phyloP scores from a whole-genome alignment of 2,329 filamentous ascomycete genomes.

The Sarocladium oryzae region DNA sequence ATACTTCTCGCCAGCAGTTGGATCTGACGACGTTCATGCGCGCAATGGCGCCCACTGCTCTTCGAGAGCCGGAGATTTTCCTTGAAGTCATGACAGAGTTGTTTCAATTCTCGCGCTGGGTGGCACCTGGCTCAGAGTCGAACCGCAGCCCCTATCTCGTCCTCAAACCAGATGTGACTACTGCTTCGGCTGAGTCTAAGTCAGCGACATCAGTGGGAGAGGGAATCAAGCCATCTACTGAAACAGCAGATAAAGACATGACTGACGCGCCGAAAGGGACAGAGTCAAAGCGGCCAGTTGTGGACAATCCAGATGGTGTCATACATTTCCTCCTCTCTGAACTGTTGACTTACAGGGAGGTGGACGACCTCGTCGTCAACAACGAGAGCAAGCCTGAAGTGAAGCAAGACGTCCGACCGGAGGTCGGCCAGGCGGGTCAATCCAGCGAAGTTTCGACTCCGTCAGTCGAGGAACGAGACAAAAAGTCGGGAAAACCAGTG shows the following conservation, averaged over 20 bases:
- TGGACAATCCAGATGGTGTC: slow-evolving; percentile 91
- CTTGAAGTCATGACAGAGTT: slow-evolving; percentile 82
- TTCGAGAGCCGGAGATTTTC: slow-evolving; percentile 80
- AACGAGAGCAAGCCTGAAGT: neutral
- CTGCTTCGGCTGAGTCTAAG: neutral
- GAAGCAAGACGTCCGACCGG: slow-evolving; percentile 40
- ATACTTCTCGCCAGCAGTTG: slow-evolving; percentile 35
- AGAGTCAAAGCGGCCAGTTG: slow-evolving; percentile 74
- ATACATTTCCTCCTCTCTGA: slow-evolving; percentile 93
- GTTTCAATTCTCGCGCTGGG: slow-evolving; percentile 64
- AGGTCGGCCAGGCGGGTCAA: slow-evolving; percentile 25
- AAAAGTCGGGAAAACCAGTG: slow-evolving; percentile 61
- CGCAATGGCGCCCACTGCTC: slow-evolving; percentile 68
- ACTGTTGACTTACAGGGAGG: slow-evolving; percentile 83
- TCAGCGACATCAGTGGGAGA: neutral
- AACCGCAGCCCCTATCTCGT: slow-evolving; percentile 20
- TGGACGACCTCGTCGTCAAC: slow-evolving; percentile 54
- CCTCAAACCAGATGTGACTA: slow-evolving; percentile 30
- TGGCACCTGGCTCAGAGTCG: slow-evolving; percentile 24
- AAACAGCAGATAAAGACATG: slow-evolving; percentile 53
- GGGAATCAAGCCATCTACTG: slow-evolving; percentile 55
- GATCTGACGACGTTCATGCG: slow-evolving; percentile 72
- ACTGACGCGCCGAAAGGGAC: slow-evolving; percentile 56
- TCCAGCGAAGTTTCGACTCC: slow-evolving; percentile 10
- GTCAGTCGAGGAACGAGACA: slow-evolving; percentile 40